Conservation (phyloP, 1,284 basidiomycete species). For the Malassezia caprae region DNA sequence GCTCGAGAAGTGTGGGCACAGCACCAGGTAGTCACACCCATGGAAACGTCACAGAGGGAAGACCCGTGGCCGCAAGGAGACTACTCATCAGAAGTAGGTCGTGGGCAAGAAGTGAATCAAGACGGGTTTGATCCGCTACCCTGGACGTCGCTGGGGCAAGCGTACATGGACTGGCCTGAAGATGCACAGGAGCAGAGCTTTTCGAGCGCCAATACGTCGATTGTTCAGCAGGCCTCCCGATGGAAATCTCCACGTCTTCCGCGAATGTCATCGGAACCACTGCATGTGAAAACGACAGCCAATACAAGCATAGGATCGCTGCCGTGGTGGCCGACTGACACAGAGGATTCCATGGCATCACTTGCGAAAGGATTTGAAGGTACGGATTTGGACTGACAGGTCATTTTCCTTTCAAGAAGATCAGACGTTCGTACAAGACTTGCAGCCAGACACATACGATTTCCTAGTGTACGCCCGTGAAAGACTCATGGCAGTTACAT, state of each 20-base stretch:
- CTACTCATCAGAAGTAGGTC: conserved; percentile 6
- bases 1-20: neutral
- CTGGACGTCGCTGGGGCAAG: conserved; percentile 6
- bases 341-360: neutral
- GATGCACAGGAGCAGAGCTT: conserved; percentile 5
- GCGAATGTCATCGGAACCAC: neutral
- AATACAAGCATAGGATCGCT: neutral
- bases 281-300: neutral
- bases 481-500: conserved; percentile 3
- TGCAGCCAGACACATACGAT: conserved; percentile 9
- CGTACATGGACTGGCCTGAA: neutral
- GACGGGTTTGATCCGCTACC: neutral
- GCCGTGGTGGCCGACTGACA: neutral
- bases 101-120: neutral
- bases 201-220: conserved; percentile 5
- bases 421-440: neutral
- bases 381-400: neutral
- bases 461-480: conserved; percentile 6
- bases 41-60: neutral
- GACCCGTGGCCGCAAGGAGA: neutral
- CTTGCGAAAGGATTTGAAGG: neutral
- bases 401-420: neutral
- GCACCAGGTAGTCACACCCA: neutral
- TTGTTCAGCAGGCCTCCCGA: conserved; percentile 2
- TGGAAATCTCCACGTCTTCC: conserved; percentile 3